Base-by-base conservation (phyloP, 2,329 filamentous ascomycete species). In the Fusarium lateritium region DNA sequence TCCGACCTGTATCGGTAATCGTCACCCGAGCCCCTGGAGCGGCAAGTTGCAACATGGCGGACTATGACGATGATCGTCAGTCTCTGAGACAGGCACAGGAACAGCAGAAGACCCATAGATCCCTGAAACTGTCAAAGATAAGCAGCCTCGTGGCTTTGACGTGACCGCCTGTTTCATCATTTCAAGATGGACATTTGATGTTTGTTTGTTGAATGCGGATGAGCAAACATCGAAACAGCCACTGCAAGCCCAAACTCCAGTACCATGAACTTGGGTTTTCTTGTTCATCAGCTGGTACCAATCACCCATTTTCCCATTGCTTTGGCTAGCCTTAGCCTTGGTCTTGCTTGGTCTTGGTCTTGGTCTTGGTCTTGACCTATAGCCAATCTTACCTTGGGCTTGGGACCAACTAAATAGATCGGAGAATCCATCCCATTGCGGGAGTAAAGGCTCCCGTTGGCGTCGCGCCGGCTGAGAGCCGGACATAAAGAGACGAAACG, bases 141-240 rank as follows among this genome's bases (percentile, higher is more conserved):
- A 33, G 55, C 70, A 60, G 31, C 47, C 44, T 24, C 36, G 42
- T 39, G 36, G 56, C 52, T 63, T 45, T 65, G 58, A 42, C 14
- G 50, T 55, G 54, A 60, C 57, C 50, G 63, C 62, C 33, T 62
- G 72, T 71, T 74, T 74, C 70, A 74, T 69, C 51, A 56, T 60
- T 62, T 57, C 45, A 50, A 63, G 51, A 56, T 64, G 24, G 40
- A 17, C 55, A 36, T 34, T 43, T 47, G 14, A 26, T n/a, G 24
- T 49, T 34, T 33, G 39, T 34, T 21, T 52, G 21, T 21, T 38
- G 9, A 38, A 34, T 10, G 28, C 19, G 45, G 28, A 60, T 43
- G 55, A 31, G 19, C 56, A 61, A 59, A 53, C 61, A 62, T 36
- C 19, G 21, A 40, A 50, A 38, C 43, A 38, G 22, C 53, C 59